Percentiles rank a stretch among this genome's conserved stretches.
These are phyloP conservation scores for Colletotrichum plurivorum DNA, from an alignment of 2,329 filamentous ascomycete genomes.

Conservation along the genomic window DNA sequence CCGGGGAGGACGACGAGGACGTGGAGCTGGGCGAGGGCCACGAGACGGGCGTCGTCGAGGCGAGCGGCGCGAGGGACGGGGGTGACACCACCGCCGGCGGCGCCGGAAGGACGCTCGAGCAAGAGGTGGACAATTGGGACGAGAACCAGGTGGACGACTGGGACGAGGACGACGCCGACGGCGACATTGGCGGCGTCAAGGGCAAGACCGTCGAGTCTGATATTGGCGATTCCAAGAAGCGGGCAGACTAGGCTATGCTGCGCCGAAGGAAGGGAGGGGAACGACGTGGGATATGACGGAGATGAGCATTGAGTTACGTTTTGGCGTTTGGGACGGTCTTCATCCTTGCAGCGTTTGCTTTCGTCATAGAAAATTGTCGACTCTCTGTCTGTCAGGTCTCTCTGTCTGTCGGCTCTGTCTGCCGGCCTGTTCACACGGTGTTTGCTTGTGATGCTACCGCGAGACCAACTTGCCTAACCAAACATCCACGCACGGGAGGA, in stretches of 20 bases:
- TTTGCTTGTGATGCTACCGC: neutral
- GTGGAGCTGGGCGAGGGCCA: constrained; percentile 84
- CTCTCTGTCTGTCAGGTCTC: neutral
- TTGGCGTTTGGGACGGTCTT: constrained; percentile 33
- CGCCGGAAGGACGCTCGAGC: constrained; percentile 68
- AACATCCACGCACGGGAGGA: no score
- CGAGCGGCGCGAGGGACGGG: constrained; percentile 45
- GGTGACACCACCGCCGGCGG: constrained; percentile 24
- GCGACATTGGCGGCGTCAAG: constrained; percentile 47
- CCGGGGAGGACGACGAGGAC: constrained; percentile 75
- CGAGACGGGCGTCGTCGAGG: constrained; percentile 72
- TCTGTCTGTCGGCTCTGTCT: neutral
- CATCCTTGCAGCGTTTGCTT: constrained; percentile 35
- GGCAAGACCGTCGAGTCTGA: constrained; percentile 46
- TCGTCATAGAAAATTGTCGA: constrained; percentile 2
- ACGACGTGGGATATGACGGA: constrained; percentile 27
- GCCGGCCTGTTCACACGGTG: neutral
- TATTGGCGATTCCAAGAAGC: constrained; percentile 49
- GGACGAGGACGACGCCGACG: constrained; percentile 64
- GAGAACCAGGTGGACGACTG: constrained; percentile 79
- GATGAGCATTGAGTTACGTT: constrained; percentile 39
- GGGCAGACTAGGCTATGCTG: constrained; percentile 47
- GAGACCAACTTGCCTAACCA: neutral
- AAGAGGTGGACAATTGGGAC: constrained; percentile 94
- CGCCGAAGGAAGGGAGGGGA: neutral